Evolutionary conservation across 257 asterid species (phyloP).

Genomic region (Linaria vulgaris): DNA sequence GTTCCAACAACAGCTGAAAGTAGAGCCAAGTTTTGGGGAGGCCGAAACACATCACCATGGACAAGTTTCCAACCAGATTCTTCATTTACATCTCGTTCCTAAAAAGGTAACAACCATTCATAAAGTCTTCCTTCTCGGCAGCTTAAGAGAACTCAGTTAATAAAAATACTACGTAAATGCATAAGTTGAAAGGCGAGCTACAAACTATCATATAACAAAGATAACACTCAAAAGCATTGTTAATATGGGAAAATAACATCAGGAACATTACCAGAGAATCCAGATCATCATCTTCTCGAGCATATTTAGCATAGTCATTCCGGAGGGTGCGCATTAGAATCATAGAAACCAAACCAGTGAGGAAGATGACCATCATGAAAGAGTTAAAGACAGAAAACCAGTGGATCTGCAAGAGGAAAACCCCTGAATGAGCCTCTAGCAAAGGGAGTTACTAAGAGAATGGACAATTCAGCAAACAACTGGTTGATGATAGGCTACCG

Average conservation of each 20-base stretch:
- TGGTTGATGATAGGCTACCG: background rate
- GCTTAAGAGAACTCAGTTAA: background rate
- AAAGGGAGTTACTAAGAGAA: conserved; percentile 10
- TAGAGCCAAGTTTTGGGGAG: conserved; percentile 48
- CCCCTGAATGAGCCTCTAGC: conserved; percentile 24
- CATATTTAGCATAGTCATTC: conserved; percentile 97
- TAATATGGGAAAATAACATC: background rate
- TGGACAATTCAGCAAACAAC: background rate
- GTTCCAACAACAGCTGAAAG: conserved; percentile 66
- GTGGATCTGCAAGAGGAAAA: conserved; percentile 70
- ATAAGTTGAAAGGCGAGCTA: background rate
- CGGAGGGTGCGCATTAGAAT: conserved; percentile 94
- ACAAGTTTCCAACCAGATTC: conserved; percentile 78
- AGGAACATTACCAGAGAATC: conserved; percentile 76
- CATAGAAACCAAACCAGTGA: conserved; percentile 96
- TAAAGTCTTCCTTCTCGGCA: conserved; percentile 1
- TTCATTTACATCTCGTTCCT: conserved; percentile 71
- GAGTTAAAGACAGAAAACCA: conserved; percentile 98
- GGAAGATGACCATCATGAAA: conserved; percentile 99
- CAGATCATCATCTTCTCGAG: conserved; percentile 97
- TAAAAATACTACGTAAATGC: conserved; percentile 2
- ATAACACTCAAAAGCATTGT: background rate
- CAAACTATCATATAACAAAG: conserved; percentile 6
- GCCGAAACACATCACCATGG: conserved; percentile 65
- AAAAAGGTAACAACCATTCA: conserved; percentile 15